Conservation (phyloP, 192 early-diverging fungal genomes). For the Geranomyces variabilis region DNA sequence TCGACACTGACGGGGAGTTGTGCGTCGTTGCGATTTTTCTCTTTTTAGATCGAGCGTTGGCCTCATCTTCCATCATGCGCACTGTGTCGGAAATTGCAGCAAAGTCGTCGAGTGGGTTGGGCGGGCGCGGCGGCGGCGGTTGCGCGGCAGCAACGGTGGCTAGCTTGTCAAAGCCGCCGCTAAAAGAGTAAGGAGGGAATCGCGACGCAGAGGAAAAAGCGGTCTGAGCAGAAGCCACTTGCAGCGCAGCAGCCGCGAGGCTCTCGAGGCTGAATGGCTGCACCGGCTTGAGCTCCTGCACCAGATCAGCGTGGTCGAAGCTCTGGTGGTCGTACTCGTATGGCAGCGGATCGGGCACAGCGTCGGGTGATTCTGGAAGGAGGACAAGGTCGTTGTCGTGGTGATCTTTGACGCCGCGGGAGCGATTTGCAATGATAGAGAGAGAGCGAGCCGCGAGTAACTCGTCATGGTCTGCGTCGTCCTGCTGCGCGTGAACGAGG, state of each 20-base stretch:
- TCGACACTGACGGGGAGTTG: neutral
- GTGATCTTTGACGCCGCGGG: slow-evolving; percentile 17
- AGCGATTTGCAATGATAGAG: slow-evolving; percentile 23
- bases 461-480: slow-evolving; percentile 8
- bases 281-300: slow-evolving; percentile 12
- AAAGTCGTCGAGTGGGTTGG: slow-evolving; percentile 39
- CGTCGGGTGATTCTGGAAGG: slow-evolving; percentile 3
- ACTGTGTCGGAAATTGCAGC: slow-evolving; percentile 37
- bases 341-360: neutral
- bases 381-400: neutral
- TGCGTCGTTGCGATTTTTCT: neutral
- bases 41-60: slow-evolving; percentile 21
- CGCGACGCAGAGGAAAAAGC: neutral
- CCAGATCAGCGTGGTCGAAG: slow-evolving; percentile 30
- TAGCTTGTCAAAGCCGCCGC: neutral
- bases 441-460: slow-evolving; percentile 20
- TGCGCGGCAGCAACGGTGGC: neutral
- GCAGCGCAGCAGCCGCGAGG: neutral
- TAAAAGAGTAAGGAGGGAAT: neutral
- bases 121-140: neutral
- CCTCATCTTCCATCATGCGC: slow-evolving; percentile 36
- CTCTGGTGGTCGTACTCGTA: slow-evolving; percentile 35
- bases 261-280: neutral
- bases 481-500: slow-evolving; percentile 19
- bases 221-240: neutral